phyloP scores from a whole-genome alignment of 1,139 yeast species.

The Lodderomyces theae region DNA sequence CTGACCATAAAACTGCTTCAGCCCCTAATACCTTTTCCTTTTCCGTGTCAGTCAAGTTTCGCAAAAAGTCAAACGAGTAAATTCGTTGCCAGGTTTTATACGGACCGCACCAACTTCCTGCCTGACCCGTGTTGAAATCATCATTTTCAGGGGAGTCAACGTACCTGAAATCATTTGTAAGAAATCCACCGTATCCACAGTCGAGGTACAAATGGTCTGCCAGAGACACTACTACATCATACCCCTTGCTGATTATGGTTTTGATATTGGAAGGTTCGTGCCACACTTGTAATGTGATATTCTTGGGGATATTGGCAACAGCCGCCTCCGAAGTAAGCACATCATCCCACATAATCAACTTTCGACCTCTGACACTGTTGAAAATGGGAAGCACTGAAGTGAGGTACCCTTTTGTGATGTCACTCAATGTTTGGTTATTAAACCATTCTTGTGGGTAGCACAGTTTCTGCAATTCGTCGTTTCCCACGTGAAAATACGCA shows the following conservation, averaged over 20 bases:
- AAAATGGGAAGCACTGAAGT: slow-evolving; percentile 38
- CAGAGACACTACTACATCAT: slow-evolving; percentile 44
- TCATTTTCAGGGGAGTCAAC: slow-evolving; percentile 24
- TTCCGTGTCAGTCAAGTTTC: slow-evolving; percentile 33
- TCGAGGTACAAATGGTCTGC: slow-evolving; percentile 41
- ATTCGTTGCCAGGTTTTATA: slow-evolving; percentile 51
- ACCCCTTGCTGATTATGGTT: slow-evolving; percentile 33
- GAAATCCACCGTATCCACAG: slow-evolving; percentile 47
- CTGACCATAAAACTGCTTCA: slow-evolving; percentile 48
- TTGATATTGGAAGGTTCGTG: slow-evolving; percentile 26
- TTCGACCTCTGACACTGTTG: slow-evolving; percentile 19
- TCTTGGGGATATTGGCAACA: slow-evolving; percentile 27
- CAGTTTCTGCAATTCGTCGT: slow-evolving; percentile 38
- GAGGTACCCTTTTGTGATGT: slow-evolving; percentile 40
- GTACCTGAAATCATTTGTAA: slow-evolving; percentile 38
- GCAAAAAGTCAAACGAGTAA: slow-evolving; percentile 37
- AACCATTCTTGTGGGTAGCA: slow-evolving; percentile 39
- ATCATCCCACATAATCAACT: slow-evolving; percentile 51
- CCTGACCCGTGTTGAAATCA: slow-evolving; percentile 30
- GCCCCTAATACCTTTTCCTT: slow-evolving; percentile 39
- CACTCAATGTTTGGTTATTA: slow-evolving; percentile 28
- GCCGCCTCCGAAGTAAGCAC: slow-evolving; percentile 26
- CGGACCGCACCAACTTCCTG: slow-evolving; percentile 52
- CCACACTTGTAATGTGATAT: slow-evolving; percentile 45
- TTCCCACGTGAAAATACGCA: slow-evolving; percentile 45